phyloP scores from a whole-genome alignment of 345 rosid genomes.

The Eucalyptus regnans region DNA sequence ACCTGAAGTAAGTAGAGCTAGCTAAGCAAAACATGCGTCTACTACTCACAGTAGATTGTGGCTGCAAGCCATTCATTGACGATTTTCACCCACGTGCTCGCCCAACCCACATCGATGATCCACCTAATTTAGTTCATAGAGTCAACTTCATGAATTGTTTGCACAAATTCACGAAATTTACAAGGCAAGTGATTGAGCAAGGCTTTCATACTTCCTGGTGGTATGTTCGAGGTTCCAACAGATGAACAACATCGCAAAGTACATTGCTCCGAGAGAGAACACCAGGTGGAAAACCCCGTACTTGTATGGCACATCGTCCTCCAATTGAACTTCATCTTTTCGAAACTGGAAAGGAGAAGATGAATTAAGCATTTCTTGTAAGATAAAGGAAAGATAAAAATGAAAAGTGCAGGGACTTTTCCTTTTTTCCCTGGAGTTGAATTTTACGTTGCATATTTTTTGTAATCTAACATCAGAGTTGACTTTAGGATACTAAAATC shows the following conservation, averaged over 20 bases:
- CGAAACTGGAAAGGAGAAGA: constrained; percentile 26
- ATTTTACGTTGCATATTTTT: not conserved
- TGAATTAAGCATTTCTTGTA: not conserved
- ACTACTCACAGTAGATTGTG: constrained; percentile 54
- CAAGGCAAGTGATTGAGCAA: not conserved
- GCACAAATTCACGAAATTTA: not conserved
- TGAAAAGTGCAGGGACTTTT: not conserved
- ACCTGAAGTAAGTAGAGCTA: not conserved
- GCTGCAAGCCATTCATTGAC: constrained; percentile 89
- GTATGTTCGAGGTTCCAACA: constrained; percentile 73
- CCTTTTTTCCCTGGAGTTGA: not conserved
- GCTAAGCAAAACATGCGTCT: not conserved
- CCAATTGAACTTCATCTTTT: constrained; percentile 36
- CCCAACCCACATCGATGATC: constrained; percentile 91
- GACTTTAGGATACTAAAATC: not conserved
- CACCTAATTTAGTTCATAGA: constrained; percentile 28
- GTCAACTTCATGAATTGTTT: not conserved
- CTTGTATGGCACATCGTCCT: constrained; percentile 65
- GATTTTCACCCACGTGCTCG: constrained; percentile 91
- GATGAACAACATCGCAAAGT: constrained; percentile 85
- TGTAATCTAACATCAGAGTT: not conserved
- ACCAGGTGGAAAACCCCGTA: constrained; percentile 80
- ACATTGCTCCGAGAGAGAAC: constrained; percentile 86
- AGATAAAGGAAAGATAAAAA: not conserved
- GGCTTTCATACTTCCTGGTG: constrained; percentile 23